phyloP scores from a whole-genome alignment of 345 rosid species.

The Hibiscus syriacus region DNA sequence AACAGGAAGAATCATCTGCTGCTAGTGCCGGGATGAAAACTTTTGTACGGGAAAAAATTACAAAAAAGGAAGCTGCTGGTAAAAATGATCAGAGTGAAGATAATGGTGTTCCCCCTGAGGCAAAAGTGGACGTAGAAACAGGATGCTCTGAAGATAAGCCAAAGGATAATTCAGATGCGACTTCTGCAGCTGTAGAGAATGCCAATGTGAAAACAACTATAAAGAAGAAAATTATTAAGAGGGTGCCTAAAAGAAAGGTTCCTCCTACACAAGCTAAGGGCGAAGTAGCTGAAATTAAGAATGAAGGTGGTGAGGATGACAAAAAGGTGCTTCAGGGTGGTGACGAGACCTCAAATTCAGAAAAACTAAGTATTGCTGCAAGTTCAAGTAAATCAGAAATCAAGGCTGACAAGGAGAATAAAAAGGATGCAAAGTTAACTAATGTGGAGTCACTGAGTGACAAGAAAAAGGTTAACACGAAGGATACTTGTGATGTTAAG shows the following conservation, averaged over 20 bases:
- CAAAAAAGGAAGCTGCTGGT: slow-evolving; percentile 37
- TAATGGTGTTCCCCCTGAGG: slow-evolving; percentile 29
- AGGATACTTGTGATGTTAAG: slow-evolving; percentile 29
- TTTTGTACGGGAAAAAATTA: slow-evolving; percentile 41
- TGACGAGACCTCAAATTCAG: slow-evolving; percentile 25
- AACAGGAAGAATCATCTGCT: slow-evolving; percentile 34
- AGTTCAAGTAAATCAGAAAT: slow-evolving; percentile 28
- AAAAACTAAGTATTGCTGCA: slow-evolving; percentile 30
- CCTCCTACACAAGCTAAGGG: slow-evolving; percentile 27
- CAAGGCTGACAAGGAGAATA: slow-evolving; percentile 35
- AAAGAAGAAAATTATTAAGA: slow-evolving; percentile 71
- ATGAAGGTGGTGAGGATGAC: slow-evolving; percentile 34
- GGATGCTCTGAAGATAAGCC: slow-evolving; percentile 34
- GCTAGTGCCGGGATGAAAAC: slow-evolving; percentile 39
- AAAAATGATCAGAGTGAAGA: slow-evolving; percentile 29
- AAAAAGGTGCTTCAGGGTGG: slow-evolving; percentile 21
- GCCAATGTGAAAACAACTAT: slow-evolving; percentile 42
- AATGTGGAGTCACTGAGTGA: slow-evolving; percentile 31
- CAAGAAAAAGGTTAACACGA: slow-evolving; percentile 31
- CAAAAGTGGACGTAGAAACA: slow-evolving; percentile 32
- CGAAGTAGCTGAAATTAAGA: slow-evolving; percentile 29
- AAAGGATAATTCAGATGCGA: slow-evolving; percentile 37
- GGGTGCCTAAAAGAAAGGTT: slow-evolving; percentile 74
- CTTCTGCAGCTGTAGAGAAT: slow-evolving; percentile 30
- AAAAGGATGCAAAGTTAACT: slow-evolving; percentile 35